These are phyloP conservation scores for Alternaria sp. DNA, from an alignment of 2,329 filamentous ascomycete species.

Conservation along the genomic window DNA sequence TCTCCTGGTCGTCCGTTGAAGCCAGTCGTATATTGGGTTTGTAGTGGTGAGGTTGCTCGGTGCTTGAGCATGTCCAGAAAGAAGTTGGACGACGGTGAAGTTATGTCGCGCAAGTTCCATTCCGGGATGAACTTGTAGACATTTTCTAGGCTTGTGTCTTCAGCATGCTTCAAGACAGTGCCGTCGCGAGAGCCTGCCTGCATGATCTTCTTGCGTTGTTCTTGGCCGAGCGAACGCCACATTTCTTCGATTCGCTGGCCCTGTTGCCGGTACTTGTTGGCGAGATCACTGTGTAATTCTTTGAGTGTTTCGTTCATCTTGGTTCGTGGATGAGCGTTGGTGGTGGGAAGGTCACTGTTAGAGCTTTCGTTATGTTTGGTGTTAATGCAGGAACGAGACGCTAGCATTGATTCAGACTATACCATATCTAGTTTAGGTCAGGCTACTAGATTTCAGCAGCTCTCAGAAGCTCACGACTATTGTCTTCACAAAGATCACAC, in stretches of 20 bases:
- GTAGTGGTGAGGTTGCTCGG: constrained; percentile 42
- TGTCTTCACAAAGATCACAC: too few species aligned
- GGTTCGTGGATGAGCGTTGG: not conserved
- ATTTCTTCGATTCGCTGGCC: constrained; percentile 46
- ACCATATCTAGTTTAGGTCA: too few species aligned
- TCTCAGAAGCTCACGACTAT: too few species aligned
- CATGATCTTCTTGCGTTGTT: constrained; percentile 49
- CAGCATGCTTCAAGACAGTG: constrained; percentile 47
- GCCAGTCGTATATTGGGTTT: constrained; percentile 28
- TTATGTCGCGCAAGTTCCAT: constrained; percentile 57
- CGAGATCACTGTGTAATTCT: constrained; percentile 53
- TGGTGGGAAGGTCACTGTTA: too few species aligned
- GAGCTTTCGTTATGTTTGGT: too few species aligned
- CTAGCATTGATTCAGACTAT: too few species aligned
- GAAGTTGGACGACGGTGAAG: too few species aligned
- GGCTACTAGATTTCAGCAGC: too few species aligned
- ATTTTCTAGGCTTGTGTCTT: constrained; percentile 50
- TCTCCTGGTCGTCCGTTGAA: constrained; percentile 50
- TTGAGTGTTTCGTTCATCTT: constrained; percentile 27
- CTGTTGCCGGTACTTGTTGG: constrained; percentile 52
- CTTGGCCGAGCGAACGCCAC: constrained; percentile 54
- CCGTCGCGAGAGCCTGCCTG: constrained; percentile 47
- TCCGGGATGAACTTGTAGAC: constrained; percentile 56
- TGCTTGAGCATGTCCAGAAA: constrained; percentile 53
- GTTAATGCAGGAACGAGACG: not conserved